Evolutionary conservation across 1,139 yeast species (phyloP).

Genomic region (Barnettozyma hawaiiensis): DNA sequence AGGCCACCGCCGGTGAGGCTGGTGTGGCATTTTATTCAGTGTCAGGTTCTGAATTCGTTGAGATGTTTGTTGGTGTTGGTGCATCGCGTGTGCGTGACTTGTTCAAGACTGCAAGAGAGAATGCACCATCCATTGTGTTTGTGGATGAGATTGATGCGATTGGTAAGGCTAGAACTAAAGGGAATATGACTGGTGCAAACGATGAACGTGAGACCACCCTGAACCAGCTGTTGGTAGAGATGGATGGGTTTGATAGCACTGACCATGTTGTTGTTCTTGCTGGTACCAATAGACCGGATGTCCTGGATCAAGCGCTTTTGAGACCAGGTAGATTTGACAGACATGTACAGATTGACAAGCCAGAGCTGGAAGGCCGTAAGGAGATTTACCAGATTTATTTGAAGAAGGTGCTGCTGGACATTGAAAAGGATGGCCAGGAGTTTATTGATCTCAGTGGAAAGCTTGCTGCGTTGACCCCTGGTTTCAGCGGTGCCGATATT

Average conservation of each 20-base stretch:
- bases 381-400: conserved; percentile 70
- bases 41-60: conserved; percentile 78
- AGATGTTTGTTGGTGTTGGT: conserved; percentile 83
- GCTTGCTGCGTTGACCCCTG: conserved; percentile 75
- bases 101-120: conserved; percentile 71
- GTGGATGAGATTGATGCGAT: conserved; percentile 85
- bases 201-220: conserved; percentile 79
- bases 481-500: conserved; percentile 82
- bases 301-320: conserved; percentile 66
- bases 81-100: conserved; percentile 79
- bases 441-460: conserved; percentile 55
- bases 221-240: conserved; percentile 74
- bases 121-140: conserved; percentile 75
- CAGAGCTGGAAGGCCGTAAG: conserved; percentile 74
- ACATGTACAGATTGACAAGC: conserved; percentile 66
- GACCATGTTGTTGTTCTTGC: conserved; percentile 80
- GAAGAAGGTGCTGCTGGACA: conserved; percentile 49
- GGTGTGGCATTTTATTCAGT: conserved; percentile 77
- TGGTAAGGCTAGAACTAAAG: conserved; percentile 72
- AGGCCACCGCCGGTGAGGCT: conserved; percentile 84
- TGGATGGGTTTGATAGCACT: conserved; percentile 74
- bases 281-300: conserved; percentile 79
- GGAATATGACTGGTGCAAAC: conserved; percentile 58
- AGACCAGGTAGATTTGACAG: conserved; percentile 86
- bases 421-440: conserved; percentile 33